Percentiles rank a stretch among this genome's conserved stretches.
Evolutionary conservation across 805 yeast genomes (phyloP).

Genomic region (Yarrowia yakushimensis): DNA sequence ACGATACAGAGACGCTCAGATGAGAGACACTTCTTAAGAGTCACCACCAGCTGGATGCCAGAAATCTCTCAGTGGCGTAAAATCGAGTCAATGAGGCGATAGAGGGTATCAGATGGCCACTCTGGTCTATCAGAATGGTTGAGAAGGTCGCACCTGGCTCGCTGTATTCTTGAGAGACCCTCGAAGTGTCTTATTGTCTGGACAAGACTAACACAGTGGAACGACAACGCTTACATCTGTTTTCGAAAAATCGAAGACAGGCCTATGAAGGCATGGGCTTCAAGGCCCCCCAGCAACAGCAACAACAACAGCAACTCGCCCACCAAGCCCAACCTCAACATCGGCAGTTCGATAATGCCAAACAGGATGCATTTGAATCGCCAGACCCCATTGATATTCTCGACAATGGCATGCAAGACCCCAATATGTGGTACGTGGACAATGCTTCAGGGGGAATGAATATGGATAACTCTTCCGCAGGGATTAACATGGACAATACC

Average conservation of each 20-base stretch:
- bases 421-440: constrained; percentile 12
- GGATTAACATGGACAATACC: neutral
- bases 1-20: neutral
- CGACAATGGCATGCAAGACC: constrained; percentile 4
- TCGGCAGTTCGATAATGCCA: neutral
- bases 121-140: too few species aligned
- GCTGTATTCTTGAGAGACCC: too few species aligned
- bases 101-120: too few species aligned
- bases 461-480: too few species aligned
- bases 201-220: neutral
- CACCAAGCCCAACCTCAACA: neutral
- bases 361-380: neutral
- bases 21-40: neutral
- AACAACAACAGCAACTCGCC: constrained; percentile 25
- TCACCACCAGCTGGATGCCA: neutral
- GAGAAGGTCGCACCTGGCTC: too few species aligned
- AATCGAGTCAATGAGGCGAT: neutral
- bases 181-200: too few species aligned
- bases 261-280: constrained; percentile 23
- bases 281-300: constrained; percentile 25
- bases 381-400: constrained; percentile 3
- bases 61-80: neutral
- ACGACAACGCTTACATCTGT: constrained; percentile 25
- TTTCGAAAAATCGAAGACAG: constrained; percentile 23
- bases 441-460: neutral